These are phyloP conservation scores for Ophiognomonia clavigignenti-juglandacearum DNA, from an alignment of 2,329 filamentous ascomycete genomes.

Conservation along the genomic window DNA sequence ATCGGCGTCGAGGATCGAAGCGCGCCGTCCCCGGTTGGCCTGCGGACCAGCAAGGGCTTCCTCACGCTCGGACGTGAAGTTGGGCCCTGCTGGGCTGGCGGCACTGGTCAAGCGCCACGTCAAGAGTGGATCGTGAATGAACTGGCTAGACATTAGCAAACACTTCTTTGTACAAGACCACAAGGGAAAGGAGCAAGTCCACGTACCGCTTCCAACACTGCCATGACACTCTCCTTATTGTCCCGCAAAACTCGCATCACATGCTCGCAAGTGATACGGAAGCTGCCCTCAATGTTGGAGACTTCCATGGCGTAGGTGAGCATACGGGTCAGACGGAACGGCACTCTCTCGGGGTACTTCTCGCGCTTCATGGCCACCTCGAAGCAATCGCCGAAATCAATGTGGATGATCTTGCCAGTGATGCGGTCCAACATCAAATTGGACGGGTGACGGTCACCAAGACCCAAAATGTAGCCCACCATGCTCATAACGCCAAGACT, in stretches of 20 bases:
- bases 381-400: slow-evolving; percentile 99
- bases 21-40: slow-evolving; percentile 53
- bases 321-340: slow-evolving; percentile 97
- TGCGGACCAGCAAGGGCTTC: slow-evolving; percentile 43
- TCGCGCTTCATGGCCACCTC: slow-evolving; percentile 99
- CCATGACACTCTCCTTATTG: slow-evolving; percentile 98
- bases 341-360: slow-evolving; percentile 95
- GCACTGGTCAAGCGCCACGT: slow-evolving; percentile 83
- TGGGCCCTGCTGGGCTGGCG: slow-evolving; percentile 59
- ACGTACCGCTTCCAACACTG: slow-evolving; percentile 92
- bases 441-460: slow-evolving; percentile 94
- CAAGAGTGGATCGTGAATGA: slow-evolving; percentile 98
- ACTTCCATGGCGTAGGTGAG: slow-evolving; percentile 99
- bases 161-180: slow-evolving; percentile 1
- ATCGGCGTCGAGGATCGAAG: slow-evolving; percentile 64
- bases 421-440: slow-evolving; percentile 96
- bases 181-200: neutral
- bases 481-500: slow-evolving; percentile 99
- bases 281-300: slow-evolving; percentile 98
- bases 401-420: slow-evolving; percentile 96
- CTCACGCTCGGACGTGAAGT: slow-evolving; percentile 60
- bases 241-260: slow-evolving; percentile 95
- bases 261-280: slow-evolving; percentile 95
- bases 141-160: slow-evolving; percentile 47
- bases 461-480: slow-evolving; percentile 98